These are phyloP conservation scores for Wickerhamiella kurtzmanii DNA, from an alignment of 805 yeast species.

Conservation along the genomic window DNA sequence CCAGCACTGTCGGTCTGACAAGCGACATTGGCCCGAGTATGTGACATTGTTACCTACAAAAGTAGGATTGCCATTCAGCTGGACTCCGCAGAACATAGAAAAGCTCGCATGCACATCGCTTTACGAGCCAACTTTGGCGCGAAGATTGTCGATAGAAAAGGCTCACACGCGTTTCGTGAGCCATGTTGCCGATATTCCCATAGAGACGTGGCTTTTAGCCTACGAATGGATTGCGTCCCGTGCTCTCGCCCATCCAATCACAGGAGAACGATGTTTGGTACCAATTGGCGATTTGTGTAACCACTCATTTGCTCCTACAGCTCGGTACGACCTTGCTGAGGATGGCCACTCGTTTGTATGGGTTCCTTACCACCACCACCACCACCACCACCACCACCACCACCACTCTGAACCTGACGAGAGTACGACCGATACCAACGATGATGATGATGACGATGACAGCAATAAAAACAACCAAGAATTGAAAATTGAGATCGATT, in stretches of 20 bases:
- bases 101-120: constrained; percentile 18
- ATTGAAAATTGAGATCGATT: constrained; percentile 25
- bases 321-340: constrained; percentile 27
- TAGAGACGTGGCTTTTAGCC: constrained; percentile 22
- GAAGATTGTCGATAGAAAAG: constrained; percentile 15
- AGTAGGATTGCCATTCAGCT: constrained; percentile 22
- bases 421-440: no score
- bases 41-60: constrained; percentile 20
- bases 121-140: constrained; percentile 19
- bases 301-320: constrained; percentile 27
- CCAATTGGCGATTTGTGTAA: constrained; percentile 44
- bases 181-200: constrained; percentile 6
- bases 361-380: background rate
- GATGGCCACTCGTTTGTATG: constrained; percentile 4
- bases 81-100: constrained; percentile 20
- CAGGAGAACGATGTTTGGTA: constrained; percentile 32
- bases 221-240: constrained; percentile 29
- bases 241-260: constrained; percentile 21
- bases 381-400: no score
- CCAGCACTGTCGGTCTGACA: constrained; percentile 8
- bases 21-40: constrained; percentile 16
- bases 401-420: no score
- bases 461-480: background rate
- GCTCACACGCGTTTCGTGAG: constrained; percentile 15
- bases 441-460: background rate